phyloP scores from a whole-genome alignment of 2,329 filamentous ascomycete species.

The Pestalotiopsis sp. region DNA sequence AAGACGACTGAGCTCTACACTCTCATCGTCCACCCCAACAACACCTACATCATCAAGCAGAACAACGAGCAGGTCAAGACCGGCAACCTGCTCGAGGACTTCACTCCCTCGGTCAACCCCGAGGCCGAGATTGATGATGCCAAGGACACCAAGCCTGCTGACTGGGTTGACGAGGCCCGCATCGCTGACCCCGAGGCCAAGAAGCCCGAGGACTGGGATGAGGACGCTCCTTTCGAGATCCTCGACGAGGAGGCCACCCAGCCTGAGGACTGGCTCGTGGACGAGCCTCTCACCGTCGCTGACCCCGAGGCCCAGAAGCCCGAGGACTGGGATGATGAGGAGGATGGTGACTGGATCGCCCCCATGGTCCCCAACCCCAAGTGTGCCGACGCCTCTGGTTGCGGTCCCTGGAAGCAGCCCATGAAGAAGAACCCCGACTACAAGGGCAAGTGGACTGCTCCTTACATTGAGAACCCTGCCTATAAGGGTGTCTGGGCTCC shows the following conservation, averaged over 20 bases:
- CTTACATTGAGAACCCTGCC: conserved; percentile 92
- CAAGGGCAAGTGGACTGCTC: conserved; percentile 98
- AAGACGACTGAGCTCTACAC: conserved; percentile 97
- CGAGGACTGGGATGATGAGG: conserved; percentile 99
- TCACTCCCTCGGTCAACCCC: conserved; percentile 91
- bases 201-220: conserved; percentile 99
- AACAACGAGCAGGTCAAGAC: conserved; percentile 88
- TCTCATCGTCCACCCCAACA: conserved; percentile 93
- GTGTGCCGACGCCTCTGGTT: conserved; percentile 90
- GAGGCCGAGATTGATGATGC: conserved; percentile 91
- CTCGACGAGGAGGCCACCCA: conserved; percentile 88
- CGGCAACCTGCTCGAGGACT: conserved; percentile 92
- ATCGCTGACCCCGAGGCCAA: conserved; percentile 90
- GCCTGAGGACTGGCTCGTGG: conserved; percentile 95
- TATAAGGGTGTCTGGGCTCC: conserved; percentile 98
- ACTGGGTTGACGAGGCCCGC: conserved; percentile 93
- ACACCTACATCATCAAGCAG: conserved; percentile 90
- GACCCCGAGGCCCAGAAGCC: conserved; percentile 97
- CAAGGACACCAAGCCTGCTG: conserved; percentile 89
- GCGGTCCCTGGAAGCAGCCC: conserved; percentile 89
- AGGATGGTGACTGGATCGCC: conserved; percentile 96
- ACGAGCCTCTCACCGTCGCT: conserved; percentile 79
- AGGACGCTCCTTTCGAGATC: conserved; percentile 96
- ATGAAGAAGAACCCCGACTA: conserved; percentile 93
- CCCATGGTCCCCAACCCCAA: conserved; percentile 94